Conservation (phyloP, 2,329 filamentous ascomycete species). For the Penicillium sp. region DNA sequence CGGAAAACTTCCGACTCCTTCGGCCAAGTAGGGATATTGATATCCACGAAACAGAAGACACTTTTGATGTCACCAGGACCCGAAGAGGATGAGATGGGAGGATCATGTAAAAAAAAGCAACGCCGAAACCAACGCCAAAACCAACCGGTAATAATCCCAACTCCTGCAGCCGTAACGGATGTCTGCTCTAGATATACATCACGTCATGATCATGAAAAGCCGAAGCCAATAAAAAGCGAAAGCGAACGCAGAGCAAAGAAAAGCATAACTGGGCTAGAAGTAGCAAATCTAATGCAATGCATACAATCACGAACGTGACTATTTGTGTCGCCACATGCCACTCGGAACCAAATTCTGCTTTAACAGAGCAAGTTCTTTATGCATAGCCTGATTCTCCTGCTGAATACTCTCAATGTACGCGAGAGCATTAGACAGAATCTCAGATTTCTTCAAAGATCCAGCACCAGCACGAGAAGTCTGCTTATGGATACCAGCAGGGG, state of each 20-base stretch:
- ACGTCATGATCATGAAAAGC: constrained; percentile 18
- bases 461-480: constrained; percentile 25
- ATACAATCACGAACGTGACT: constrained; percentile 7
- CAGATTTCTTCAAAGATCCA: constrained; percentile 39
- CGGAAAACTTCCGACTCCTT: constrained; percentile 1
- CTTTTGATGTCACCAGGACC: constrained; percentile 27
- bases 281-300: neutral
- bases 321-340: constrained; percentile 27
- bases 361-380: constrained; percentile 33
- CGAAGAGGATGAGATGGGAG: constrained; percentile 20
- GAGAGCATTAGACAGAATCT: constrained; percentile 39
- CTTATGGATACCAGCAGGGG: constrained; percentile 25
- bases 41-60: constrained; percentile 20
- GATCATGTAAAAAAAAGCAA: neutral
- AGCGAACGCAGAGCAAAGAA: neutral
- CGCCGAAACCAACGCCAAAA: constrained; percentile 7
- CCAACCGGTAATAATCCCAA: neutral
- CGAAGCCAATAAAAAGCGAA: neutral
- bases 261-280: neutral
- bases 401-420: constrained; percentile 38
- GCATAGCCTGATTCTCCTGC: constrained; percentile 33
- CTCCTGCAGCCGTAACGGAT: neutral
- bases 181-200: constrained; percentile 16
- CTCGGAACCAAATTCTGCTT: constrained; percentile 29
- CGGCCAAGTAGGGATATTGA: constrained; percentile 1